A percentile compares a stretch with the other conserved stretches of the same genome.
Evolutionary conservation across 2,329 filamentous ascomycete genomes (phyloP).

Genomic region (Arthrobotrys musiformis): DNA sequence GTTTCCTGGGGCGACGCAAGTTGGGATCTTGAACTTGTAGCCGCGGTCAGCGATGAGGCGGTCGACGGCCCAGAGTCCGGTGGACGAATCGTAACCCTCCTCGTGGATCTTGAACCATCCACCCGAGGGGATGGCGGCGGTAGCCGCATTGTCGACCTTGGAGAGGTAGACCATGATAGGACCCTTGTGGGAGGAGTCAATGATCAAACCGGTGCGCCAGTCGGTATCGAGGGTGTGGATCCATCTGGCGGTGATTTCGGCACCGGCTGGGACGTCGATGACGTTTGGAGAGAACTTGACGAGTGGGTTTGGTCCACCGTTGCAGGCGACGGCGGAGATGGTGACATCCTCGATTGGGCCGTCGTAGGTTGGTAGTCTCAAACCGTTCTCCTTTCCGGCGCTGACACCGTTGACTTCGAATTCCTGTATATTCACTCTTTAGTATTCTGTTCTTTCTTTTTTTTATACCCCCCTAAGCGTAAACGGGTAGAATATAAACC

Average conservation of each 20-base stretch:
- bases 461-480: not conserved
- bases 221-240: conserved; percentile 67
- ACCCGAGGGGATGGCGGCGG: conserved; percentile 63
- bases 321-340: conserved; percentile 63
- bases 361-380: conserved; percentile 61
- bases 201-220: conserved; percentile 62
- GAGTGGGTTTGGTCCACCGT: conserved; percentile 61
- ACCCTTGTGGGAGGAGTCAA: conserved; percentile 68
- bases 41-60: conserved; percentile 66
- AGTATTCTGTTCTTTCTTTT: not conserved
- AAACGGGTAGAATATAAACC: not conserved
- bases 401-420: conserved; percentile 55
- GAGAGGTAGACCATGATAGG: conserved; percentile 62
- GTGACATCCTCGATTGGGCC: conserved; percentile 61
- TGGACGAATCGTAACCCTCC: conserved; percentile 62
- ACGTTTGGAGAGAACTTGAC: conserved; percentile 63
- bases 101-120: conserved; percentile 67
- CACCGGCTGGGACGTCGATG: conserved; percentile 65
- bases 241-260: conserved; percentile 67
- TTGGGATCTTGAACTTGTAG: conserved; percentile 63
- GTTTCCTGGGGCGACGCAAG: conserved; percentile 60
- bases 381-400: conserved; percentile 48
- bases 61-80: conserved; percentile 66
- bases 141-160: conserved; percentile 62
- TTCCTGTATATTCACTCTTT: conserved; percentile 21